A percentile compares a stretch with the other conserved stretches of the same genome.
Conservation (phyloP, 2,329 filamentous ascomycete genomes). For the Fusarium tupiense region DNA sequence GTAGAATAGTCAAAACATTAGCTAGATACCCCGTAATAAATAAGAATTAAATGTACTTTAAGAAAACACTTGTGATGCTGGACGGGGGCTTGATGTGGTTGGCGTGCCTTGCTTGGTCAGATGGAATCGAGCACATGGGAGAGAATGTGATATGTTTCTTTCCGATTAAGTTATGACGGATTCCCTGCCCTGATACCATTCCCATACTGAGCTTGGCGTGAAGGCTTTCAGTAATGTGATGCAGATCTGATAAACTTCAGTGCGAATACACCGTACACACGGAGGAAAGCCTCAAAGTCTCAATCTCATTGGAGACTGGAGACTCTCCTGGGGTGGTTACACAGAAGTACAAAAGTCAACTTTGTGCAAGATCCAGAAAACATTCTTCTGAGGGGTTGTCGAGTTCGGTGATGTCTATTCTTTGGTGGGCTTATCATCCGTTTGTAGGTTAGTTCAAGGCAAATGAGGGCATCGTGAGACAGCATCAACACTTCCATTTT, state of each 20-base stretch:
- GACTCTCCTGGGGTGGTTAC: neutral
- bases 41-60: neutral
- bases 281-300: neutral
- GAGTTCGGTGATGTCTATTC: neutral
- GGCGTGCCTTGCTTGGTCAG: neutral
- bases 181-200: neutral
- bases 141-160: neutral
- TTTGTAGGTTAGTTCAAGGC: neutral
- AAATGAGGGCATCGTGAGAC: neutral
- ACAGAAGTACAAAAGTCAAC: neutral
- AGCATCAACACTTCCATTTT: neutral
- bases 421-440: neutral
- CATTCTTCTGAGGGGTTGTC: neutral
- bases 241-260: neutral
- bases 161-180: neutral
- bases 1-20: neutral
- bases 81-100: neutral
- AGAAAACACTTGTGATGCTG: too few relatives aligned
- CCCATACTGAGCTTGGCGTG: neutral
- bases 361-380: too few relatives aligned
- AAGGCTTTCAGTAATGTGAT: neutral
- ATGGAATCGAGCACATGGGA: neutral
- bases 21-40: slow-evolving; percentile 1
- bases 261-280: neutral
- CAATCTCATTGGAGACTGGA: neutral